These are phyloP conservation scores for Saccharomycopsis sp. DNA, from an alignment of 805 yeast species.

Conservation along the genomic window DNA sequence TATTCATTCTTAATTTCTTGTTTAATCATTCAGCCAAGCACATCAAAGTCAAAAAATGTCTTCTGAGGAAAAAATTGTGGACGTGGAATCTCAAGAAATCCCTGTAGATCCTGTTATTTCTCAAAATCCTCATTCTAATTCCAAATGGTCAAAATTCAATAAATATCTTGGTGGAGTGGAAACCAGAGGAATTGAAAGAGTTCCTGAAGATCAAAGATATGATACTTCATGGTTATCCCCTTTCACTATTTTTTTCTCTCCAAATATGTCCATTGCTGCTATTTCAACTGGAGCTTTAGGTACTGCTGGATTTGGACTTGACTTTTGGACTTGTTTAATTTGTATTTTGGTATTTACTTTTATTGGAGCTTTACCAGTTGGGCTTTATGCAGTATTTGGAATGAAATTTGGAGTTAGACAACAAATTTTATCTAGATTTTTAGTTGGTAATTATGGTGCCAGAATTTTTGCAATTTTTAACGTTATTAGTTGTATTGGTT, in stretches of 20 bases:
- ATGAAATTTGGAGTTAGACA: constrained; percentile 82
- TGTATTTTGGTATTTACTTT: constrained; percentile 61
- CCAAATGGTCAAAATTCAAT: not conserved
- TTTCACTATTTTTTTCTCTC: constrained; percentile 85
- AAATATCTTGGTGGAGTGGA: constrained; percentile 29
- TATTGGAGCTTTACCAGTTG: constrained; percentile 71
- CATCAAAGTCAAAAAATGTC: not conserved
- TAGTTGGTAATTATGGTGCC: constrained; percentile 66
- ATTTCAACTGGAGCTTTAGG: constrained; percentile 69
- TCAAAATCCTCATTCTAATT: too few species aligned
- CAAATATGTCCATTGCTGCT: constrained; percentile 80
- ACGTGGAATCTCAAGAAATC: constrained; percentile 6
- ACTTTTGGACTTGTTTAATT: constrained; percentile 63
- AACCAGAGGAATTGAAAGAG: constrained; percentile 69
- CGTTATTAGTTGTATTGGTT: constrained; percentile 81
- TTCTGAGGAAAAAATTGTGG: constrained; percentile 4
- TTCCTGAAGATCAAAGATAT: constrained; percentile 68
- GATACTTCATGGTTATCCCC: constrained; percentile 58
- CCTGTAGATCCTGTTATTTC: not conserved
- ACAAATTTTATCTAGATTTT: constrained; percentile 68
- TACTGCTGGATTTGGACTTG: constrained; percentile 49
- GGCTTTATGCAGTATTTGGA: constrained; percentile 75
- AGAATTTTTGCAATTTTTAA: constrained; percentile 72
- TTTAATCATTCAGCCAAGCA: not conserved
- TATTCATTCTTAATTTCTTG: too few species aligned